These are phyloP conservation scores for Cadophora gregata DNA, from an alignment of 2,329 filamentous ascomycete genomes.

Conservation along the genomic window DNA sequence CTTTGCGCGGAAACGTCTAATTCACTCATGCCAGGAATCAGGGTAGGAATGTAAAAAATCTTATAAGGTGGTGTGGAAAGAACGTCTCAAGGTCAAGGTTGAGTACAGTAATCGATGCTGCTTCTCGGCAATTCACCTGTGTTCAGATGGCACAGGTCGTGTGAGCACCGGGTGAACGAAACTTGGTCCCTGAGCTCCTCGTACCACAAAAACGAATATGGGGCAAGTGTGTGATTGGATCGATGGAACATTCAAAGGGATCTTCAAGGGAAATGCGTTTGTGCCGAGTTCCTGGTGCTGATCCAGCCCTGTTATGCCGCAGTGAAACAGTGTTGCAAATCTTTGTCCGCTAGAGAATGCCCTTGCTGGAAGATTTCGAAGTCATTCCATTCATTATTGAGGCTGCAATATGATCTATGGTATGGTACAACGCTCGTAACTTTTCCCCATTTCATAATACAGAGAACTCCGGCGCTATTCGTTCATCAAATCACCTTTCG, in stretches of 20 bases:
- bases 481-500: slow-evolving; percentile 66
- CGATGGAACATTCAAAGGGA: background rate
- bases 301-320: slow-evolving; percentile 11
- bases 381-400: slow-evolving; percentile 42
- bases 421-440: slow-evolving; percentile 44
- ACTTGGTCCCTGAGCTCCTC: background rate
- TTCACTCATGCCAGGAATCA: slow-evolving; percentile 13
- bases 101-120: background rate
- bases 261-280: background rate
- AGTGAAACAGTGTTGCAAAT: slow-evolving; percentile 17
- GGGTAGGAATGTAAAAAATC: too few relatives aligned
- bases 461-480: slow-evolving; percentile 32
- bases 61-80: background rate
- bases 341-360: background rate
- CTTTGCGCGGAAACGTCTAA: background rate
- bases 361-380: slow-evolving; percentile 18
- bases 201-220: background rate
- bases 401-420: slow-evolving; percentile 45
- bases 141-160: slow-evolving; percentile 3
- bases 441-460: slow-evolving; percentile 43
- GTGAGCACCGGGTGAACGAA: background rate
- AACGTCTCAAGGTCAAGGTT: background rate
- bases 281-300: slow-evolving; percentile 5
- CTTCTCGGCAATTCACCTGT: slow-evolving; percentile 6
- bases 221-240: background rate